Percentiles rank a stretch among this genome's conserved stretches.
phyloP scores from a whole-genome alignment of 2,329 filamentous ascomycete genomes.

The Clonostachys chloroleuca region DNA sequence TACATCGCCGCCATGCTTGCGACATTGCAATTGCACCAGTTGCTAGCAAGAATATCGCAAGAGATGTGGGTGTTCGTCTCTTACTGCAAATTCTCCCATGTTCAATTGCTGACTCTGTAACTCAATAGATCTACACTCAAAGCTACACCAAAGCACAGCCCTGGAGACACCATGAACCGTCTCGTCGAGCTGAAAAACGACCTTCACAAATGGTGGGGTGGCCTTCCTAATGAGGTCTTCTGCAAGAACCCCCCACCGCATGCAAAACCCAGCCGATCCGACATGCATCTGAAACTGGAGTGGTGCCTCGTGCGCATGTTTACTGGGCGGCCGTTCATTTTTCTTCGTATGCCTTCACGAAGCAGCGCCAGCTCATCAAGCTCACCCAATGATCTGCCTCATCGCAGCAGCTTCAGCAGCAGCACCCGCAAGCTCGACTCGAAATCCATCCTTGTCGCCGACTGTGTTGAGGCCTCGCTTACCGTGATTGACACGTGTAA shows the following conservation, averaged over 20 bases:
- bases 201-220: conserved; percentile 30
- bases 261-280: conserved; percentile 25
- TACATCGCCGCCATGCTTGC: conserved; percentile 42
- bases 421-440: conserved; percentile 20
- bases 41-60: conserved; percentile 27
- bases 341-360: conserved; percentile 6
- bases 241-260: conserved; percentile 31
- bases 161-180: conserved; percentile 14
- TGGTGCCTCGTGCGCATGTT: conserved; percentile 49
- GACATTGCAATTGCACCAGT: conserved; percentile 27
- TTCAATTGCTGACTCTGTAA: conserved; percentile 3
- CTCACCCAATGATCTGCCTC: conserved; percentile 4
- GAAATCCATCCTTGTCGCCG: conserved; percentile 35
- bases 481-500: conserved; percentile 45
- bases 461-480: conserved; percentile 47
- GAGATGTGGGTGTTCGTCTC: conserved; percentile 21
- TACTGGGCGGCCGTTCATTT: conserved; percentile 47
- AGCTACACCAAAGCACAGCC: conserved; percentile 20
- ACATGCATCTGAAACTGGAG: conserved; percentile 45
- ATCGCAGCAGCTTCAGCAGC: conserved; percentile 14
- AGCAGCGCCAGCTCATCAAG: conserved; percentile 6
- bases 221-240: conserved; percentile 20
- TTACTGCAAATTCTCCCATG: neutral
- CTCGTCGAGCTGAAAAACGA: conserved; percentile 28
- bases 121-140: conserved; percentile 22